Conservation (phyloP, 176 grass and related monocot genomes). For the Saccharum officinarum region DNA sequence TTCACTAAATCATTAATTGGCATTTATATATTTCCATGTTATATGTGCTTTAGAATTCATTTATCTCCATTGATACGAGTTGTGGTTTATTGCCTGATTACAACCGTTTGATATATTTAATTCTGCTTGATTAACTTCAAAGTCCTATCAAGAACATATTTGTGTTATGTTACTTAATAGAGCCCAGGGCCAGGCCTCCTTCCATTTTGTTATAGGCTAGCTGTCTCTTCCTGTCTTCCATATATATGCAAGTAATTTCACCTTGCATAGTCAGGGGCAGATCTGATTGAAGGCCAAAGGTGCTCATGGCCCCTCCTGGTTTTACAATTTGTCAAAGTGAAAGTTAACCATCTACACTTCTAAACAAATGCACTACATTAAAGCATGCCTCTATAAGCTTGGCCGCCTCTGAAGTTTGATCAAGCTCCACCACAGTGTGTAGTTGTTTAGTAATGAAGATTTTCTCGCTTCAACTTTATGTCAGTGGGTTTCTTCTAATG, state of each 20-base stretch:
- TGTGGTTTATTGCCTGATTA: background rate
- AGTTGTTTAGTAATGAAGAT: background rate
- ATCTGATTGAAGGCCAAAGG: background rate
- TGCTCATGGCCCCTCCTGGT: background rate
- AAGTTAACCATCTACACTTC: background rate
- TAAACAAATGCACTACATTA: background rate
- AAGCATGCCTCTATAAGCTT: background rate
- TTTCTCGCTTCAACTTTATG: background rate
- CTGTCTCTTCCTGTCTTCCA: background rate
- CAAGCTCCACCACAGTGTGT: background rate
- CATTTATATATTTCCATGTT: conserved; percentile 4
- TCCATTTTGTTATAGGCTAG: background rate
- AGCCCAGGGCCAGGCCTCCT: background rate
- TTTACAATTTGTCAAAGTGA: background rate
- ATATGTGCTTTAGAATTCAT: background rate
- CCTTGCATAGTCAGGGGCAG: background rate
- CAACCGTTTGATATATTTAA: background rate
- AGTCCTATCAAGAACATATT: background rate
- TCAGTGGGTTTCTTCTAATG: background rate
- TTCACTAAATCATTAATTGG: background rate
- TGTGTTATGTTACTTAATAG: background rate
- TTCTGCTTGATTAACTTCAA: background rate
- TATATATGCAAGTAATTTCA: background rate
- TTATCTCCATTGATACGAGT: background rate
- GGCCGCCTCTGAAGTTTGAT: background rate